phyloP scores from a whole-genome alignment of 2,329 filamentous ascomycete species.

The Aspergillus luchuensis region DNA sequence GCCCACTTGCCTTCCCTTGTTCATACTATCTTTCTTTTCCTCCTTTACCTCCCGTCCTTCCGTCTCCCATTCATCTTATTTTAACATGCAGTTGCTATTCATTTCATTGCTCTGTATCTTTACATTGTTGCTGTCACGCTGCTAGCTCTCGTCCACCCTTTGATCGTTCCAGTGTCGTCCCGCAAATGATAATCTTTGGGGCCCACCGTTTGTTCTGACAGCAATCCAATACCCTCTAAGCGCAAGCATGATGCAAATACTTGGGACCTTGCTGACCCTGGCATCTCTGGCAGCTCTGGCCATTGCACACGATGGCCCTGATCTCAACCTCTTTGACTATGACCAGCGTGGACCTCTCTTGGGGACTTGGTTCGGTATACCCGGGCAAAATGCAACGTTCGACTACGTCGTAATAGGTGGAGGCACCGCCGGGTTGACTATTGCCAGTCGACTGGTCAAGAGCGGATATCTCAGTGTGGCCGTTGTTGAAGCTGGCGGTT shows the following conservation, averaged over 20 bases:
- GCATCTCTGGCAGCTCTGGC: not conserved
- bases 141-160: not conserved
- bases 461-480: slow-evolving; percentile 29
- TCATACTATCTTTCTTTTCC: too few species aligned
- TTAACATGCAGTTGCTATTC: not conserved
- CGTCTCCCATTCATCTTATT: too few species aligned
- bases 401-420: slow-evolving; percentile 31
- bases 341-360: slow-evolving; percentile 19
- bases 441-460: slow-evolving; percentile 27
- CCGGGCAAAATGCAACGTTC: slow-evolving; percentile 24
- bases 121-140: not conserved
- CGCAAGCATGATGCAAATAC: slow-evolving; percentile 3
- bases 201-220: not conserved
- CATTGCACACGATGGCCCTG: slow-evolving; percentile 6
- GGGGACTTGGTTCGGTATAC: slow-evolving; percentile 22
- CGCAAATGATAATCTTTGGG: not conserved
- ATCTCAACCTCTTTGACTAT: slow-evolving; percentile 25
- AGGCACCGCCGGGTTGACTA: slow-evolving; percentile 30
- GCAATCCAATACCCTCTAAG: not conserved
- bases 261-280: not conserved
- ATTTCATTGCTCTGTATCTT: not conserved
- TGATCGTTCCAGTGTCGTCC: not conserved
- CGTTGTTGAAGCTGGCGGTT: slow-evolving; percentile 35
- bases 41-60: too few species aligned
- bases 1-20: not conserved